Conservation (phyloP, 1,139 yeast genomes). For the Zygoascus meyerae region DNA sequence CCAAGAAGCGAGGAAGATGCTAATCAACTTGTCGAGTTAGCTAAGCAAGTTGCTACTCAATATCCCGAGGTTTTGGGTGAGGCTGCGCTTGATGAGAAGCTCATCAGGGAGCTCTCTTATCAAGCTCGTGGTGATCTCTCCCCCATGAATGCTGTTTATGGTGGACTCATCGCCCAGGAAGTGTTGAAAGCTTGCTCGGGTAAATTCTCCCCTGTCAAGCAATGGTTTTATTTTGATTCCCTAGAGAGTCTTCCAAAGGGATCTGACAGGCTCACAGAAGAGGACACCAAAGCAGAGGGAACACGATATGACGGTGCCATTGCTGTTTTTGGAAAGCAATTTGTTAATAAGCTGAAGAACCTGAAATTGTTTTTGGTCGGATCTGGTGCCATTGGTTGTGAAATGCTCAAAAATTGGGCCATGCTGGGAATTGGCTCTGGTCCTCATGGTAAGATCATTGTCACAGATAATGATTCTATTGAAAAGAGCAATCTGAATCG, state of each 20-base stretch:
- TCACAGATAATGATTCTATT: constrained; percentile 92
- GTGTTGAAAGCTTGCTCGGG: constrained; percentile 93
- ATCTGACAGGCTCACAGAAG: constrained; percentile 56
- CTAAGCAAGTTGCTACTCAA: constrained; percentile 54
- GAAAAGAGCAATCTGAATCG: constrained; percentile 94
- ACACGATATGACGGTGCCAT: constrained; percentile 89
- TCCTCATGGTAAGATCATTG: constrained; percentile 71
- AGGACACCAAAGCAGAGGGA: constrained; percentile 66
- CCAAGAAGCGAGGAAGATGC: constrained; percentile 77
- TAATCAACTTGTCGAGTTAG: constrained; percentile 54
- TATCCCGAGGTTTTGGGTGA: constrained; percentile 54
- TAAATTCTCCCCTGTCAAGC: constrained; percentile 85
- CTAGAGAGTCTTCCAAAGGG: constrained; percentile 77
- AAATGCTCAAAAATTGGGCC: constrained; percentile 98
- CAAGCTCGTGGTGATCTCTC: constrained; percentile 93
- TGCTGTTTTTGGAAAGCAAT: constrained; percentile 84
- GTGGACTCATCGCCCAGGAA: constrained; percentile 96
- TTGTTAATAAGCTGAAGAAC: constrained; percentile 67
- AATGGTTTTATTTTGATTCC: constrained; percentile 89
- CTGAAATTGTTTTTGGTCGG: constrained; percentile 88
- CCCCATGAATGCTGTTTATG: constrained; percentile 82
- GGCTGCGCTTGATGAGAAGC: constrained; percentile 54
- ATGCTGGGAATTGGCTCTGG: constrained; percentile 94
- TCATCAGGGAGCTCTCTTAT: constrained; percentile 66
- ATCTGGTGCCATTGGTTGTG: constrained; percentile 99